phyloP scores from a whole-genome alignment of 371 early-diverging fungal genomes.

The Thermomucor indicae-seudaticae region DNA sequence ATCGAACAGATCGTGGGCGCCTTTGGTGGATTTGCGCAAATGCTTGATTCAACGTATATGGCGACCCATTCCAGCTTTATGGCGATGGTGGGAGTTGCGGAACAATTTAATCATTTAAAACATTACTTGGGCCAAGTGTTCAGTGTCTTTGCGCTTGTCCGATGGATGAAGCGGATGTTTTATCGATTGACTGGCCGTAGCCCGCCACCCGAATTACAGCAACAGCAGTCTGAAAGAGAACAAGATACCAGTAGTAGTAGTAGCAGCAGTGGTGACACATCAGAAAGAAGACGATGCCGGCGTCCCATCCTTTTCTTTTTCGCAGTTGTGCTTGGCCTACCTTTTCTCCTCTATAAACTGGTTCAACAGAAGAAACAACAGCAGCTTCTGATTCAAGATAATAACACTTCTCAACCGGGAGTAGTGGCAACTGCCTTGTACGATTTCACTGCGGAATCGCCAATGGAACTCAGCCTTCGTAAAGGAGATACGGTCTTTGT shows the following conservation, averaged over 20 bases:
- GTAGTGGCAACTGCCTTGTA: slow-evolving; percentile 88
- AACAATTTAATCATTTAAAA: slow-evolving; percentile 87
- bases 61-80: slow-evolving; percentile 96
- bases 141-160: slow-evolving; percentile 71
- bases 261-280: background rate
- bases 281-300: slow-evolving; percentile 27
- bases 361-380: slow-evolving; percentile 45
- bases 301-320: slow-evolving; percentile 84
- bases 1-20: slow-evolving; percentile 92
- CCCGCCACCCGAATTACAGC: slow-evolving; percentile 38
- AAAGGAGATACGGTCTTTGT: slow-evolving; percentile 88
- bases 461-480: slow-evolving; percentile 76
- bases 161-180: slow-evolving; percentile 54
- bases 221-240: slow-evolving; percentile 14
- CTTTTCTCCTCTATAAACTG: slow-evolving; percentile 88
- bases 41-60: slow-evolving; percentile 96
- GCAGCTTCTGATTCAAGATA: background rate
- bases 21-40: slow-evolving; percentile 95
- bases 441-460: slow-evolving; percentile 76
- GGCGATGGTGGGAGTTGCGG: slow-evolving; percentile 98
- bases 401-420: slow-evolving; percentile 13
- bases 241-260: slow-evolving; percentile 22
- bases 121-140: slow-evolving; percentile 82
- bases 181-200: slow-evolving; percentile 63
- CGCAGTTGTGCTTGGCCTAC: slow-evolving; percentile 83